Evolutionary conservation across 306 rosid genomes (phyloP), one percentile per base, ranked within the genome.

Genomic region (Vicia villosa): DNA sequence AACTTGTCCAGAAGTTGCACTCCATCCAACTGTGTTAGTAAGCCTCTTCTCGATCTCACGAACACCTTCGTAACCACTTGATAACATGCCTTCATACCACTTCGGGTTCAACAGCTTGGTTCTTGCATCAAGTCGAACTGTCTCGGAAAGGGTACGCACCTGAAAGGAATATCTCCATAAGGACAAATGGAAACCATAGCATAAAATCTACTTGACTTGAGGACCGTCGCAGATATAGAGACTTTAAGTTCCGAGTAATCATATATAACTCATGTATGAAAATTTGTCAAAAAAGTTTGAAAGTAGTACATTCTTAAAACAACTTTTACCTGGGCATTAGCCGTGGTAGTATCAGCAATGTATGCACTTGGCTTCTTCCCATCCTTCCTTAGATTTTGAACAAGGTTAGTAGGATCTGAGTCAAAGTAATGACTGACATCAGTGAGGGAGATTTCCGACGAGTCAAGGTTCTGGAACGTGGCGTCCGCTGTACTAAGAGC

Each of bases 1-100:
- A 17, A 94, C 99, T 80, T 94, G 99, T 16, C 99, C 99, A 21
- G 99, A 94, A 49, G 99, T 94, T 47, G 97, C 99, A 87, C 97
- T 94, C 99, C 99, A 94, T 52, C 99, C 99, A 1, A 94, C 99
- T 9, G 99, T 94, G 68, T 94, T 94, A 0, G 97, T 89, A 7
- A 94, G 96, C 55, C 97, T 87, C 86, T 94, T 94, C 83, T 94
- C 99, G 5, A 94, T 94, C 63, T 94, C 99, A 0, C 97, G 96
- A 16, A 74, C 99, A 22, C 99, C 99, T 79, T 94, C 99, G 1
- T 94, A 94, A 12, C 99, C 99, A 8, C 80, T 87, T 2, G 97
- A 87, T 79, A 94, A 30, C 99, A 94, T 94, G 73, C 97, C 99
- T 80, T 94, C 99, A 11, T 94, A 94, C 99, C 99, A 94, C 74